These are phyloP conservation scores for Lipomyces lipofer DNA, from an alignment of 805 yeast genomes.

Conservation along the genomic window DNA sequence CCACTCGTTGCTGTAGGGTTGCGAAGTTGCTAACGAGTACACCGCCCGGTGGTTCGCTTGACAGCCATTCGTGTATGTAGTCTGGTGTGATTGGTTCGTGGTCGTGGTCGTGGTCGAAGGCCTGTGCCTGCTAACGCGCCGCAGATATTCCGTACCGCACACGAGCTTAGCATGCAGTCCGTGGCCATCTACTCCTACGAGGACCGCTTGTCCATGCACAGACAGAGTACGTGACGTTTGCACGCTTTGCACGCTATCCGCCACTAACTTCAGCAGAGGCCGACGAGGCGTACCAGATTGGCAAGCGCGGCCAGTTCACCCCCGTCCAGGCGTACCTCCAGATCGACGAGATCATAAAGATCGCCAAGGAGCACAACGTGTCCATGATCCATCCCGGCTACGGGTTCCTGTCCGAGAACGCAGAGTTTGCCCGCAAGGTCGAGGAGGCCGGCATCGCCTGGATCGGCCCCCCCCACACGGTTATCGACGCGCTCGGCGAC, in stretches of 20 bases:
- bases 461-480: slow-evolving; percentile 88
- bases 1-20: too few relatives aligned
- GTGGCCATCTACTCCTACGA: slow-evolving; percentile 97
- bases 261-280: slow-evolving; percentile 35
- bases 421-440: slow-evolving; percentile 90
- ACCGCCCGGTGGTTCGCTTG: neutral
- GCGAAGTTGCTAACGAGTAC: neutral
- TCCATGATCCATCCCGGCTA: slow-evolving; percentile 93
- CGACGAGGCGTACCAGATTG: slow-evolving; percentile 68
- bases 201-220: slow-evolving; percentile 90
- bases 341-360: slow-evolving; percentile 88
- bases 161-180: slow-evolving; percentile 94
- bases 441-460: slow-evolving; percentile 88
- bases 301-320: slow-evolving; percentile 81
- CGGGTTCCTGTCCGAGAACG: slow-evolving; percentile 86
- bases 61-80: slow-evolving; percentile 9
- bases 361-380: slow-evolving; percentile 75
- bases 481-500: slow-evolving; percentile 95
- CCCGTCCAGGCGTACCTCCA: slow-evolving; percentile 97
- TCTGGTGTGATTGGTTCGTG: slow-evolving; percentile 71
- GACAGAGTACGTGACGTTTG: slow-evolving; percentile 52
- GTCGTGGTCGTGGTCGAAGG: slow-evolving; percentile 39
- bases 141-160: slow-evolving; percentile 90
- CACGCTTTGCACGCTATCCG: neutral
- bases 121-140: slow-evolving; percentile 35